Evolutionary conservation across 257 asterid species (phyloP).

Genomic region (Agastache rugosa): DNA sequence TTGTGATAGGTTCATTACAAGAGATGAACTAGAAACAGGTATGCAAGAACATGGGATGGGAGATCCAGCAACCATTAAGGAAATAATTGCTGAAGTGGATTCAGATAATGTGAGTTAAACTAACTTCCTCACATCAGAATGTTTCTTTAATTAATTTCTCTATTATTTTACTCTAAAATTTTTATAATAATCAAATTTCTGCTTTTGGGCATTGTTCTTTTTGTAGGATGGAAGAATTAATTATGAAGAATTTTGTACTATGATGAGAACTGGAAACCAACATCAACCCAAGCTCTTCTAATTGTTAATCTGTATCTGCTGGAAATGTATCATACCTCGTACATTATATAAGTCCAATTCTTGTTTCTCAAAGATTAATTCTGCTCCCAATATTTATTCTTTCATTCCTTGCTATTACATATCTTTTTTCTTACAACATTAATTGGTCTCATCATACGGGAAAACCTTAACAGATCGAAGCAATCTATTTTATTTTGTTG

Average conservation of each 20-base stretch:
- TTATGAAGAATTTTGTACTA: conserved; percentile 80
- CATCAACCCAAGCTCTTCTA: conserved; percentile 54
- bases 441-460: not conserved
- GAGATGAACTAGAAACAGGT: conserved; percentile 85
- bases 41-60: conserved; percentile 85
- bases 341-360: not conserved
- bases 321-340: not conserved
- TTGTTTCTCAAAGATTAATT: not conserved
- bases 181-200: not conserved
- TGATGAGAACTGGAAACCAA: conserved; percentile 88
- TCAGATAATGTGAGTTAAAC: conserved; percentile 69
- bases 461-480: too few species aligned
- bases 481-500: too few species aligned
- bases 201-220: not conserved
- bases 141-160: too few species aligned
- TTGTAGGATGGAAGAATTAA: conserved; percentile 87
- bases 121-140: not conserved
- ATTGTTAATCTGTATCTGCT: not conserved
- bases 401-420: not conserved
- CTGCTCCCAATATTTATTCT: not conserved
- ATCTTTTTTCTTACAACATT: not conserved
- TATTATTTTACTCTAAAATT: not conserved
- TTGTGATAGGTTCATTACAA: conserved; percentile 68
- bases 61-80: conserved; percentile 64
- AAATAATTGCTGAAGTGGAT: conserved; percentile 87